Base-by-base conservation (phyloP, 208 protist species). In the Leptomonas seymouri region DNA sequence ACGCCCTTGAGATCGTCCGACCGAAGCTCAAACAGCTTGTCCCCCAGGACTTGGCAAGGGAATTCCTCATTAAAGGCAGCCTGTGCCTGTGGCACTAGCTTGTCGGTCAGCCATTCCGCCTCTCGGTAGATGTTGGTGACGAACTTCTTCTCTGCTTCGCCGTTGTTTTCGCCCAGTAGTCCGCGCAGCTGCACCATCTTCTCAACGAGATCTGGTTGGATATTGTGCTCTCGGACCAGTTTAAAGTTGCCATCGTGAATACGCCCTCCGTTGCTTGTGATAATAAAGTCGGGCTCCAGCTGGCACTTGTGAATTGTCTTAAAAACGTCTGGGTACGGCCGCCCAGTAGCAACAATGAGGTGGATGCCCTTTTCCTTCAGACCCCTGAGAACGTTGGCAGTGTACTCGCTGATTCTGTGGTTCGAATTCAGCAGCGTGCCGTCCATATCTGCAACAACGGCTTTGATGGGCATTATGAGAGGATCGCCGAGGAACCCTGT, bases 51-150 rank as follows among this genome's bases (percentile, higher is more conserved):
- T 0, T 58, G 21, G 16, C 41, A 58, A 3, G 25, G 49, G 61
- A 86, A 82, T 5, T 74, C 72, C 3, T 69, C 59, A 44, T 76
- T 23, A 23, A 85, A 89, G n/a, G 67, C 76, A 2, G 15, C 27
- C 30, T 68, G 63, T 34, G 85, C 59, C 12, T 67, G 45, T 11
- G 80, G 71, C 0, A 80, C 23, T 12, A 28, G 42, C 31, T 65
- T 62, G 70, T 90, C 76, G 20, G 84, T 90, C 54, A 88, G 39
- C 77, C 84, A 88, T 30, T 86, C 74, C 15, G 63, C 65, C 3
- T 83, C 69, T 16, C 77, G 64, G 54, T 89, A 87, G 12, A 93
- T 60, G 65, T 93, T 88, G 0, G 75, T 84, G 14, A 61, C 66
- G 65, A 86, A 80, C 30, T 63, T 70, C 55, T 84, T 83, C 30